Percentiles rank a stretch among this genome's conserved stretches.
These are phyloP conservation scores for Entomortierella chlamydospora DNA, from an alignment of 192 early-diverging fungal genomes.

Conservation along the genomic window DNA sequence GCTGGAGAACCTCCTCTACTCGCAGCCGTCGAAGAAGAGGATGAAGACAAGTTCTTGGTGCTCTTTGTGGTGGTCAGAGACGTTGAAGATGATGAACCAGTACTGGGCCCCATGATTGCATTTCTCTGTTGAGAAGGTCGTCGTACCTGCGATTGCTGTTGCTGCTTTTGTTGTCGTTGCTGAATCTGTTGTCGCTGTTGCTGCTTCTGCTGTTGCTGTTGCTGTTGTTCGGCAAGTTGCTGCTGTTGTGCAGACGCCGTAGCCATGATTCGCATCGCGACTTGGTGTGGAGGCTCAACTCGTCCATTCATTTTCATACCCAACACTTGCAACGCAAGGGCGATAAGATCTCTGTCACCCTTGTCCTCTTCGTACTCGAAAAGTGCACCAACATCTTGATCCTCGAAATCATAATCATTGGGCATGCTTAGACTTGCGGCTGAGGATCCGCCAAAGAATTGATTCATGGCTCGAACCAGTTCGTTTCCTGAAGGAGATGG, in stretches of 20 bases:
- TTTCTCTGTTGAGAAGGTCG: not conserved
- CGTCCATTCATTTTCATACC: slow-evolving; percentile 75
- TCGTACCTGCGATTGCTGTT: not conserved
- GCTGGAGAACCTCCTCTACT: not conserved
- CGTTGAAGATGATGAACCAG: not conserved
- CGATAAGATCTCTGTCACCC: slow-evolving; percentile 77
- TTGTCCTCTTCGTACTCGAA: slow-evolving; percentile 70
- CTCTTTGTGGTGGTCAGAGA: not conserved
- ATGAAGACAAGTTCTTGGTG: not conserved
- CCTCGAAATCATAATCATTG: not conserved
- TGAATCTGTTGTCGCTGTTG: not conserved
- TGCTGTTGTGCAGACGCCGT: slow-evolving; percentile 40
- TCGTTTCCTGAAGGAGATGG: slow-evolving; percentile 4
- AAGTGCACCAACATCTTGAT: slow-evolving; percentile 13
- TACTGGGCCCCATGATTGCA: not conserved
- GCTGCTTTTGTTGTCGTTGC: slow-evolving; percentile 14
- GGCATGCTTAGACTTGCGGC: slow-evolving; percentile 13
- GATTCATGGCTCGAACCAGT: slow-evolving; percentile 26
- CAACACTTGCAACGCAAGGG: slow-evolving; percentile 79
- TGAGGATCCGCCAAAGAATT: slow-evolving; percentile 25
- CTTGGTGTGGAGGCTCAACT: slow-evolving; percentile 67
- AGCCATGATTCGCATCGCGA: slow-evolving; percentile 68
- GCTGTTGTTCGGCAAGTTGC: slow-evolving; percentile 30
- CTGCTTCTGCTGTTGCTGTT: not conserved
- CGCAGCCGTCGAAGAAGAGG: not conserved